Evolutionary conservation across 1,284 basidiomycete genomes (phyloP).

Genomic region (Cystobasidium sp.): DNA sequence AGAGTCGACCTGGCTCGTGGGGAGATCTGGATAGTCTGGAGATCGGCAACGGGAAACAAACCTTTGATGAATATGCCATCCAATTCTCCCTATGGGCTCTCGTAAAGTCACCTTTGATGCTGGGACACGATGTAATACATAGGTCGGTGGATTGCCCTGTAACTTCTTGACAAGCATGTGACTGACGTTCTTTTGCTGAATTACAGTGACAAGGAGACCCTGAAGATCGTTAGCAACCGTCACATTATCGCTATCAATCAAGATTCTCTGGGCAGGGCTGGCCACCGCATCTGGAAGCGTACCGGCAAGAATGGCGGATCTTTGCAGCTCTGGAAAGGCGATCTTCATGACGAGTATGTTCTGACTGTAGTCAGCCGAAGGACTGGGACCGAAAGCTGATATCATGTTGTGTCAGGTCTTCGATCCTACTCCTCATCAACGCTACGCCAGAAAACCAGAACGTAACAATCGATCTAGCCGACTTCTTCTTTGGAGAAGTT

Average conservation of each 20-base stretch:
- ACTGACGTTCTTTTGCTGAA: background rate
- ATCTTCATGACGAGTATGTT: constrained; percentile 20
- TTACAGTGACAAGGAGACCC: constrained; percentile 13
- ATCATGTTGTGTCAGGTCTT: background rate
- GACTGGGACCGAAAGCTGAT: too few relatives aligned
- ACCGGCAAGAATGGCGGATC: constrained; percentile 21
- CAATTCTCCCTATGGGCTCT: constrained; percentile 55
- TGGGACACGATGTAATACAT: constrained; percentile 53
- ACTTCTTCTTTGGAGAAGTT: constrained; percentile 15
- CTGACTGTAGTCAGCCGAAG: background rate
- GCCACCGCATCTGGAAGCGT: constrained; percentile 49
- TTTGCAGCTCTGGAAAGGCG: constrained; percentile 46
- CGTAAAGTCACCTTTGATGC: constrained; percentile 54
- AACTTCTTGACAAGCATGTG: background rate
- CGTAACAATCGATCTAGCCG: constrained; percentile 11
- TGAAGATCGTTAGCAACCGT: constrained; percentile 52
- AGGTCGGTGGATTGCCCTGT: constrained; percentile 38
- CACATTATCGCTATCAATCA: constrained; percentile 53
- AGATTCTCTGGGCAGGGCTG: constrained; percentile 50
- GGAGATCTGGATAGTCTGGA: constrained; percentile 51
- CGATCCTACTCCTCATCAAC: constrained; percentile 24
- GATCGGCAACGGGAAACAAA: constrained; percentile 48
- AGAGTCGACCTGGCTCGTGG: constrained; percentile 50
- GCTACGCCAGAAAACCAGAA: constrained; percentile 10
- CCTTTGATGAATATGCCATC: constrained; percentile 51